These are phyloP conservation scores for Syncephalastrum monosporum DNA, from an alignment of 371 early-diverging fungal species.

Conservation along the genomic window DNA sequence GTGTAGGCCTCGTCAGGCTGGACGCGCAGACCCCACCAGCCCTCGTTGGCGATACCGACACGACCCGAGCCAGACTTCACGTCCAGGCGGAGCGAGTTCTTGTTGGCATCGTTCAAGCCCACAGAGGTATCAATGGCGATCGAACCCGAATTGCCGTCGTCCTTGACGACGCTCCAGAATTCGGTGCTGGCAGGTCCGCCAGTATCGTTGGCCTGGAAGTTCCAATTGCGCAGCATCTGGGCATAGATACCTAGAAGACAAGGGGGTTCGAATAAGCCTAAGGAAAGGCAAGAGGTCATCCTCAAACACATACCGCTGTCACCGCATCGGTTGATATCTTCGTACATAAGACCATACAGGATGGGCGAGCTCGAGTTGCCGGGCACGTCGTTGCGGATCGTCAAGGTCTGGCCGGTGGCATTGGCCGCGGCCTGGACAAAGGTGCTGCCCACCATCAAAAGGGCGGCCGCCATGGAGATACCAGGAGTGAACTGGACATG, in stretches of 20 bases:
- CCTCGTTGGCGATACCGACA: constrained; percentile 22
- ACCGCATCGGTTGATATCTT: constrained; percentile 25
- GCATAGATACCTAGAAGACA: constrained; percentile 5
- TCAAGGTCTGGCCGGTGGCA: constrained; percentile 13
- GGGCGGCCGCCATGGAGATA: too few species aligned
- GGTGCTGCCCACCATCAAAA: too few species aligned
- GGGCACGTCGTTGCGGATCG: constrained; percentile 23
- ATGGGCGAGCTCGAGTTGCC: constrained; percentile 24
- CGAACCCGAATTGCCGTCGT: too few species aligned
- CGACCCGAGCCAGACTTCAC: constrained; percentile 7
- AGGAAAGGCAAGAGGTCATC: too few species aligned
- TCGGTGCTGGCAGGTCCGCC: constrained; percentile 11
- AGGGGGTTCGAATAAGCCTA: too few species aligned
- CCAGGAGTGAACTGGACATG: too few species aligned
- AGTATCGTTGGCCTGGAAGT: constrained; percentile 21
- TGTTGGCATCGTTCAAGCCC: constrained; percentile 18
- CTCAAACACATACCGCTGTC: constrained; percentile 13
- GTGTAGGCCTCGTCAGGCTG: constrained; percentile 18
- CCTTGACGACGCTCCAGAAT: constrained; percentile 9
- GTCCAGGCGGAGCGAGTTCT: constrained; percentile 19
- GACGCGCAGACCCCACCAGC: constrained; percentile 21
- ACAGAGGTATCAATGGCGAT: constrained; percentile 4
- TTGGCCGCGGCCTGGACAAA: too few species aligned
- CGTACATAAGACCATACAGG: constrained; percentile 28
- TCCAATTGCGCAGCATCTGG: constrained; percentile 23